Base-by-base conservation (phyloP, 768 basidiomycete species). In the Leccinum ochraceum region DNA sequence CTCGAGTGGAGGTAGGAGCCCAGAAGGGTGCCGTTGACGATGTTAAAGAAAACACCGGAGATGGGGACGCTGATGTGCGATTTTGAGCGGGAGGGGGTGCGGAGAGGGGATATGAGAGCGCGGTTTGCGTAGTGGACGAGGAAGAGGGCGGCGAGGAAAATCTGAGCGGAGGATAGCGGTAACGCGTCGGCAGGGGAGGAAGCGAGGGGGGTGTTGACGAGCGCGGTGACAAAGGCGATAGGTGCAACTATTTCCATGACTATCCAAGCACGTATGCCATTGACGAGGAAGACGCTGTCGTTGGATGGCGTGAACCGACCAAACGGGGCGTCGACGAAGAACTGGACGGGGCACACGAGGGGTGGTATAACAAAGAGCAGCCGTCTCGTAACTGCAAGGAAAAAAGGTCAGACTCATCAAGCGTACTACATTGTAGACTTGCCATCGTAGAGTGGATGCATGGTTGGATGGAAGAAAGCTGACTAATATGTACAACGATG, bases 121-220 rank as follows among this genome's bases (percentile, higher is more conserved):
- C 95, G 90, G 74, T 96, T 94, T 56, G 82, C 63, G 75, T 98
- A 96, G 77, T 97, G 94, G 1, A 80, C 57, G 53, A 94, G 71
- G 74, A 82, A 95, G 55, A 89, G 78, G 7, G 71, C 63, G 14
- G 80, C 78, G 57, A 93, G 79, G 54, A 91, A 54, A 22, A 76
- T 74, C 42, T 84, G 79, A 0, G 83, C 78, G 54, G 72, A 69
- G 5, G 76, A 61, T 53, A 80, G 68, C 3, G 76, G 56, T 36
- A 61, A 67, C 61, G 61, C 67, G 42, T 65, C 74, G 48, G 64
- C 58, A 4, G 70, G 54, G 26, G 77, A 69, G 37, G 75, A 62
- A 0, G 82, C 79, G 49, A 85, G 77, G 11, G 86, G 86, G 0
- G 82, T 79, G 3, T 75, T 74, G 28, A 78, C 63, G 71, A 85